Base-by-base conservation (phyloP, 2,329 filamentous ascomycete genomes). In the Claviceps fusiformis region DNA sequence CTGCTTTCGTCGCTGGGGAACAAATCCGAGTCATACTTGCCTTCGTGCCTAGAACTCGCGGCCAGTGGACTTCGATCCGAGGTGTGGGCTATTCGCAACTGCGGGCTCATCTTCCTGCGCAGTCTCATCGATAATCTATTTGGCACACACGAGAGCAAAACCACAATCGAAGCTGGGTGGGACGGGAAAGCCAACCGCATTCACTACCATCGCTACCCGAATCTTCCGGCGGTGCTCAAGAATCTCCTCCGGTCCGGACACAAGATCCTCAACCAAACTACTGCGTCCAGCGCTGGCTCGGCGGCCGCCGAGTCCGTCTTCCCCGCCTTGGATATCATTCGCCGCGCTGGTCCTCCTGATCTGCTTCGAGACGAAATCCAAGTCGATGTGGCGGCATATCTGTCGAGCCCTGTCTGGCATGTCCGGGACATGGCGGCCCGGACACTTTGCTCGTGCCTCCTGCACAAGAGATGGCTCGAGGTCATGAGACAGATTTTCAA, bases 71-170 rank as follows among this genome's bases (percentile, higher is more conserved):
- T 98, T 17, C 85, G 82, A 48, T 93, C 89, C 0, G 79, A 87
- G 57, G 82, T 93, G 27, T 98, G 93, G 93, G 89, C 91, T 0
- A 90, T 98, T 55, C 85, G 91, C 1, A 98, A 98, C 67, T 96
- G 90, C 61, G 90, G 90, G 2, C 72, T 97, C 39, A 86, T 97
- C 71, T 80, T 98, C 7, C 83, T 97, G 60, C 83, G 92, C 54
- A 89, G 89, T 58, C 75, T 96, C 5, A 87, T 95, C 53, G 88
- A 93, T 65, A 80, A 81, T 59, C 73, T 95, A 1, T 81, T 93
- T 33, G 87, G 88, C 17, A 88, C 84, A 0, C 84, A 82, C 54
- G 85, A 89, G 68, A 89, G 74, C 73, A 90, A 85, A 65, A 62
- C 70, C 4, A 73, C 70, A 50, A 83, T 77, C 63, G 85, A 77